phyloP scores from a whole-genome alignment of 164 flowering plant species.

The Paratinospora sagittata region DNA sequence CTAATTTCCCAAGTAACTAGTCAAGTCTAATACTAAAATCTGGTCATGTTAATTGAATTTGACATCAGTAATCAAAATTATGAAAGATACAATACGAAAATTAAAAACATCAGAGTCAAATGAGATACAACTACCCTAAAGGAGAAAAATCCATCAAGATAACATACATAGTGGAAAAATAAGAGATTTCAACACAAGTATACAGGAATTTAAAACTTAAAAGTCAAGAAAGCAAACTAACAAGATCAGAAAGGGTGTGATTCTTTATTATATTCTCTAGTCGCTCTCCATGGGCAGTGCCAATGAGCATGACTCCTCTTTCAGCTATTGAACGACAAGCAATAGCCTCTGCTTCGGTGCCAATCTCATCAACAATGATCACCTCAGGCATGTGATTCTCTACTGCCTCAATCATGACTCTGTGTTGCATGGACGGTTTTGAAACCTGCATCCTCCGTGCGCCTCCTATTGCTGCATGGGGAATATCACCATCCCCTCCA shows the following conservation, averaged over 20 bases:
- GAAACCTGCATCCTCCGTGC: slow-evolving; percentile 77
- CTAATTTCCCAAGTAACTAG: too few relatives aligned
- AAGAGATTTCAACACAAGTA: not conserved
- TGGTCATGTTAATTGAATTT: not conserved
- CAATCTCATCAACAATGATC: slow-evolving; percentile 74
- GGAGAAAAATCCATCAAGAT: not conserved
- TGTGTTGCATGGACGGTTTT: slow-evolving; percentile 59
- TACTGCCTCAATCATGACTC: too few relatives aligned
- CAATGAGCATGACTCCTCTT: slow-evolving; percentile 77
- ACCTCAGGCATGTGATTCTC: too few relatives aligned
- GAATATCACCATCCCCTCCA: slow-evolving; percentile 74
- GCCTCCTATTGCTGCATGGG: slow-evolving; percentile 65
- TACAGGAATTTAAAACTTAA: not conserved
- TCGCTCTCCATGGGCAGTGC: slow-evolving; percentile 64
- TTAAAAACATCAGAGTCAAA: not conserved
- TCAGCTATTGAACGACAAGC: slow-evolving; percentile 76
- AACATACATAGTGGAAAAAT: not conserved
- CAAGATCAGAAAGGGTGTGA: slow-evolving; percentile 55
- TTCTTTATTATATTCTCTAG: slow-evolving; percentile 62
- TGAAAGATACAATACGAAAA: not conserved
- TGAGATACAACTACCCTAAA: not conserved
- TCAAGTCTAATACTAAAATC: not conserved
- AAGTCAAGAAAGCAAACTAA: slow-evolving; percentile 22
- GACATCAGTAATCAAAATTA: not conserved
- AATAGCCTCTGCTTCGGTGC: slow-evolving; percentile 62